Evolutionary conservation across 2,329 filamentous ascomycete species (phyloP).

Genomic region (Endoconidiophora laricicola): DNA sequence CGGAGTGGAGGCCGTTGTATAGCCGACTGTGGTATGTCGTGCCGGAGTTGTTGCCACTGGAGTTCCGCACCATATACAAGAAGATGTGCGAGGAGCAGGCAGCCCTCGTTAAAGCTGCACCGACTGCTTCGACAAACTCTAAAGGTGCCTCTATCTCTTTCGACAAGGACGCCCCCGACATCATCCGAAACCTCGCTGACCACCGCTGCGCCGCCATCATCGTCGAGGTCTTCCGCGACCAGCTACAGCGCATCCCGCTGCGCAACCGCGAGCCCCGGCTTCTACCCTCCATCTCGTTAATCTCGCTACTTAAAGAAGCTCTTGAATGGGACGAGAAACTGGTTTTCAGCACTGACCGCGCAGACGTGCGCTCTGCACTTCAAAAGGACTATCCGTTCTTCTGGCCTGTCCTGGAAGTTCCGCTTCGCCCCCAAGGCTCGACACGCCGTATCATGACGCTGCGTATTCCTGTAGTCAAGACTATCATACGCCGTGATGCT

Average conservation of each 20-base stretch:
- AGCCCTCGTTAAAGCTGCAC: no score
- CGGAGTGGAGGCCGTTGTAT: no score
- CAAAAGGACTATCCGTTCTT: no score
- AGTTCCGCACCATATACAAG: not conserved
- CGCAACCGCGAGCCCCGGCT: not conserved
- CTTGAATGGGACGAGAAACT: constrained; percentile 5
- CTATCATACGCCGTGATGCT: not conserved
- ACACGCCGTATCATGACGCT: not conserved
- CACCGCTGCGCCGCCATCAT: not conserved
- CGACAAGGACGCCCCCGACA: no score
- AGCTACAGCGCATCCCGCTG: not conserved
- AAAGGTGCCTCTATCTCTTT: no score
- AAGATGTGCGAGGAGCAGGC: no score
- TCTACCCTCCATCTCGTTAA: constrained; percentile 3
- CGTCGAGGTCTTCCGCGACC: constrained; percentile 1
- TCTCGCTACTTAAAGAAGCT: constrained; percentile 3
- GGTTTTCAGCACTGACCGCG: not conserved
- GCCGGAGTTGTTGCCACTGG: constrained; percentile 10
- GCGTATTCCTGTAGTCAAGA: constrained; percentile 4
- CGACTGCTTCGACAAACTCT: no score
- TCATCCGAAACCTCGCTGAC: no score
- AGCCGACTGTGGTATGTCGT: constrained; percentile 3
- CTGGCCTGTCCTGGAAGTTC: constrained; percentile 1
- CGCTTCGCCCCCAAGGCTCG: not conserved
- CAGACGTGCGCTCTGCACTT: no score